These are phyloP conservation scores for Myriosclerotinia curreyana DNA, from an alignment of 2,329 filamentous ascomycete genomes.

Conservation along the genomic window DNA sequence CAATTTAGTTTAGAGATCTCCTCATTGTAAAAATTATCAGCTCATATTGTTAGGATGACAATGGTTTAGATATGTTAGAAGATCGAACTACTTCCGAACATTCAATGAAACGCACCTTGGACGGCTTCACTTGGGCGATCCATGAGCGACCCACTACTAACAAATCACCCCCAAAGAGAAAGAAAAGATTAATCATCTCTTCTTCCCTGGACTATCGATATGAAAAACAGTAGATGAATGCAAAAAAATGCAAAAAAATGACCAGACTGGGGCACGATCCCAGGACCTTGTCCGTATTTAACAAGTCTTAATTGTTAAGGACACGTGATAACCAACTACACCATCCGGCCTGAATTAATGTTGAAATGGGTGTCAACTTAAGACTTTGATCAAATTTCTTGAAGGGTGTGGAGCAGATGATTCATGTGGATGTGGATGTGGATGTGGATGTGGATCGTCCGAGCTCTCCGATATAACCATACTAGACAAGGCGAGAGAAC, in stretches of 20 bases:
- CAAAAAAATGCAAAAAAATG: neutral
- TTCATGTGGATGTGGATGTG: neutral
- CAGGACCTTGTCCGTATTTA: slow-evolving; percentile 19
- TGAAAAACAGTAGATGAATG: neutral
- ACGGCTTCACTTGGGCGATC: neutral
- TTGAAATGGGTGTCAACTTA: rapidly evolving
- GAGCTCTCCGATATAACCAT: neutral
- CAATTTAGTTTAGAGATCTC: no score
- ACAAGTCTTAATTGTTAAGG: slow-evolving; percentile 12
- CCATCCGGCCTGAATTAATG: slow-evolving; percentile 16
- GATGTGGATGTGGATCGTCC: neutral
- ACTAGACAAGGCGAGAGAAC: neutral
- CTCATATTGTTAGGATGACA: neutral
- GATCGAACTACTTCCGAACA: neutral
- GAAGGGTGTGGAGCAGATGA: neutral
- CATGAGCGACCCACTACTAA: neutral
- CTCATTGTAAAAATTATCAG: neutral
- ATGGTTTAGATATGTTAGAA: no score
- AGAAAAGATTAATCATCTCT: neutral
- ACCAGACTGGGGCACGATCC: slow-evolving; percentile 19
- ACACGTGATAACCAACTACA: slow-evolving; percentile 21
- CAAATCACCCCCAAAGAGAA: neutral
- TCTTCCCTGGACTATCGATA: no score
- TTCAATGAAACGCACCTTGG: neutral
- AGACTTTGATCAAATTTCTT: neutral